Evolutionary conservation across 768 basidiomycete species (phyloP).

Genomic region (Termitomyces sp.): DNA sequence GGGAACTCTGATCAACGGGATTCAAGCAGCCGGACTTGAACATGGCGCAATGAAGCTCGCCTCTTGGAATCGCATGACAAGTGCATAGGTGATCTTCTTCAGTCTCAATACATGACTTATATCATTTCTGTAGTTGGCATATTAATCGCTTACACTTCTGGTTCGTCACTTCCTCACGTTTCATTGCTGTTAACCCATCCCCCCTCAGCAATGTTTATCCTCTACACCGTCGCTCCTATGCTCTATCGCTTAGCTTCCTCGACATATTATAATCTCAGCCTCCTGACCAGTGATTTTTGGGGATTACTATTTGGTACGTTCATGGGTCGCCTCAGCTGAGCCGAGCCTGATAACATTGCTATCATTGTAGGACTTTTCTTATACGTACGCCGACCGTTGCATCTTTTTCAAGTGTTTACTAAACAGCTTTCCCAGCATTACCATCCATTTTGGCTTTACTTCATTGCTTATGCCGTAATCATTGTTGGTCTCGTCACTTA

Average conservation of each 20-base stretch:
- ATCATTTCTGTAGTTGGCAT: slow-evolving; percentile 33
- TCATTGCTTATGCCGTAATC: slow-evolving; percentile 70
- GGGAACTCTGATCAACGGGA: slow-evolving; percentile 74
- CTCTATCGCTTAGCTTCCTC: slow-evolving; percentile 84
- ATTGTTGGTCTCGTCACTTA: slow-evolving; percentile 72
- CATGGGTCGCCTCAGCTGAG: background rate
- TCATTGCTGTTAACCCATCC: background rate
- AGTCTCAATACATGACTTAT: slow-evolving; percentile 1
- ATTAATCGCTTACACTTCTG: slow-evolving; percentile 32
- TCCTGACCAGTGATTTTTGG: slow-evolving; percentile 87
- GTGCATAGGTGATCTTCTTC: slow-evolving; percentile 33
- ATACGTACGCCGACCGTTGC: slow-evolving; percentile 28
- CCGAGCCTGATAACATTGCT: background rate
- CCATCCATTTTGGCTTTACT: slow-evolving; percentile 86
- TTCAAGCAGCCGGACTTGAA: slow-evolving; percentile 74
- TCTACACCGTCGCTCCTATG: slow-evolving; percentile 84
- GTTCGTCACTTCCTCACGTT: slow-evolving; percentile 20
- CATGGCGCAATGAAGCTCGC: slow-evolving; percentile 59
- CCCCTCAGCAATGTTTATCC: slow-evolving; percentile 66
- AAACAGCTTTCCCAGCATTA: slow-evolving; percentile 49
- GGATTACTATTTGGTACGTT: slow-evolving; percentile 69
- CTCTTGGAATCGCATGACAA: slow-evolving; percentile 68
- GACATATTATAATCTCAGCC: slow-evolving; percentile 78
- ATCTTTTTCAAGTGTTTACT: background rate
- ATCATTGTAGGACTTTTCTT: slow-evolving; percentile 39